Base-by-base conservation (phyloP, 2,329 filamentous ascomycete genomes). In the Colletotrichum navitas region DNA sequence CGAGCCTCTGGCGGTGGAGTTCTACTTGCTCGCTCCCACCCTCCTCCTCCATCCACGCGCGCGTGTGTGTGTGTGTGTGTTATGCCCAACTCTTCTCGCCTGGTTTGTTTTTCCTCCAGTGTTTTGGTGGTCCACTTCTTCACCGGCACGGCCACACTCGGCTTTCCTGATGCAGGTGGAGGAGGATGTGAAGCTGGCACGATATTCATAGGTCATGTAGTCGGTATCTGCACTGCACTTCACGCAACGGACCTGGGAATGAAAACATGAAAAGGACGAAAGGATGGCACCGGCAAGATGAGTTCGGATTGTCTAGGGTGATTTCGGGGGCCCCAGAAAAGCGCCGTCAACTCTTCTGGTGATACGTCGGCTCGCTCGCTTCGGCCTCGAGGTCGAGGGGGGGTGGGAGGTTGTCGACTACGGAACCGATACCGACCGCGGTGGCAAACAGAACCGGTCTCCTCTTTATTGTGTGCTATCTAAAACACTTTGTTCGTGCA, bases 1-100 rank as follows among this genome's bases (percentile, higher is more conserved):
- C 66, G 61, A 72, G 66, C 61, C 66, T 69, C 67, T 65, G 61
- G 61, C 67, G 61, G 70, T 72, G 70, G 70, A 66, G 66, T 63
- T 51, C 43, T 68, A 73, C 36, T 43, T 54, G 61, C 61, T 54
- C 36, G 47, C 61, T 72, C 63, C 73, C 69, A 71, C 73, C 73
- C 63, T 71, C 70, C 66, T n/a, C 43, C 6, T 14, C 16, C 41
- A 59, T 56, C 29, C 49, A 56, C 41, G 56, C 51, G 29, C 24
- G 45, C 24, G 43, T n/a, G 43, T 45, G 21, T 45, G 41, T 45
- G 43, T 45, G 21, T 45, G 41, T 43, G 41, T 18, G 41, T 43
- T 43, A 16, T 43, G 21, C n/a, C 43, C 39, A 61, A 43, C 41
- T 54, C 62, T 51, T 11, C 41, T 62, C 45, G 26, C 58, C 11